Percentiles rank a stretch among this genome's conserved stretches.
Conservation (phyloP, 2,329 filamentous ascomycete species). For the Colletotrichum viniferum region DNA sequence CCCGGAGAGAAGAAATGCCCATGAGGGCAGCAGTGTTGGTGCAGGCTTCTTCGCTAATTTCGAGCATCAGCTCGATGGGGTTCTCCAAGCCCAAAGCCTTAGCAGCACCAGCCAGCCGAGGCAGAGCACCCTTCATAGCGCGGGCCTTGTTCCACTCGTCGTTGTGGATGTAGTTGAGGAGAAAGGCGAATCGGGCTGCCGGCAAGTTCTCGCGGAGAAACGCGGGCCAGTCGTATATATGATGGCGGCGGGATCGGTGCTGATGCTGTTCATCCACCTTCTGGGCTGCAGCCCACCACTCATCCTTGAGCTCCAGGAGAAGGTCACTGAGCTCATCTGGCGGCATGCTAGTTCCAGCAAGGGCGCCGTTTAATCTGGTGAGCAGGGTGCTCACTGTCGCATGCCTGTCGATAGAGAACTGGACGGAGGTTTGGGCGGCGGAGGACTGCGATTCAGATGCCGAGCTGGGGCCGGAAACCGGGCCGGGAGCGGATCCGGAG, state of each 20-base stretch:
- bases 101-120: background rate
- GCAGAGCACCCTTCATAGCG: background rate
- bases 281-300: background rate
- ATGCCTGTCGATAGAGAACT: too few species aligned
- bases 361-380: background rate
- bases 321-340: background rate
- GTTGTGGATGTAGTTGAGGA: background rate
- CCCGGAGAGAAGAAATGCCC: background rate
- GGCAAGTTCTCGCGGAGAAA: background rate
- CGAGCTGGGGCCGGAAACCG: too few species aligned
- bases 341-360: background rate
- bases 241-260: background rate
- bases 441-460: too few species aligned
- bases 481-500: too few species aligned
- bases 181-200: background rate
- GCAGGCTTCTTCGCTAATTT: background rate
- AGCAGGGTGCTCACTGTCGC: background rate
- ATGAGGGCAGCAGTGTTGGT: background rate
- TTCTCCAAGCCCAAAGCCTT: background rate
- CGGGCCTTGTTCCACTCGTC: background rate
- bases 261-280: background rate
- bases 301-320: background rate
- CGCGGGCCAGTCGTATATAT: background rate
- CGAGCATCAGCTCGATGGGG: background rate
- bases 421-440: too few species aligned